Base-by-base conservation (phyloP, 345 rosid species). In the Camelina neglecta region DNA sequence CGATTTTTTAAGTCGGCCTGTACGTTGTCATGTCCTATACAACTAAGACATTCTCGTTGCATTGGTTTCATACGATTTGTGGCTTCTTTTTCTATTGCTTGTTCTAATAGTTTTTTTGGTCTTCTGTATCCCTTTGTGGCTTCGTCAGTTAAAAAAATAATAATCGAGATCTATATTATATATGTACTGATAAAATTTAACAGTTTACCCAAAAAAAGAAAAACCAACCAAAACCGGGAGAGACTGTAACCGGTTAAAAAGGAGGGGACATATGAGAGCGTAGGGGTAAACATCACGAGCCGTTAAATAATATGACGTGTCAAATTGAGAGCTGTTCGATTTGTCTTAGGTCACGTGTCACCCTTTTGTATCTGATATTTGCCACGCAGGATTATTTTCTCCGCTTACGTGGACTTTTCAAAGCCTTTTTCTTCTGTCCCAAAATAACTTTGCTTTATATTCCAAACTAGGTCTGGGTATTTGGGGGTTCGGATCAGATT, bases 361-460 rank as follows among this genome's bases (percentile, higher is more conserved):
- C 21, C 15, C 48, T 55, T n/a, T 2, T 47, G 20, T 33, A 48
- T 38, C 53, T n/a, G 38, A 23, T 11, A 10, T 44, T 48, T 39
- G 60, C 79, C 68, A 75, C 36, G 68, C 59, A 67, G 6, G 54
- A 75, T 26, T 48, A 45, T 9, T 50, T 61, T 57, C 31, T 33
- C 20, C n/a, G 38, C 66, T 1, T 75, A 58, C 72, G 73, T 74
- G 67, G 51, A 65, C 7, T 35, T 59, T 45, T 45, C 6, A 44
- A 44, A 58, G 50, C 38, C 39, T 41, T 61, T 65, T 71, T 31
- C 31, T 6, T 65, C 12, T 51, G 57, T 51, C 50, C 58, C 33
- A 69, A 12, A 76, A 76, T 69, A 61, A 54, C 26, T 76, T 29
- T 61, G 54, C 26, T 53, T 69, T 60, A 23, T 69, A 18, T 18